Evolutionary conservation across 768 basidiomycete genomes (phyloP).

Genomic region (Glaciozyma martinii): DNA sequence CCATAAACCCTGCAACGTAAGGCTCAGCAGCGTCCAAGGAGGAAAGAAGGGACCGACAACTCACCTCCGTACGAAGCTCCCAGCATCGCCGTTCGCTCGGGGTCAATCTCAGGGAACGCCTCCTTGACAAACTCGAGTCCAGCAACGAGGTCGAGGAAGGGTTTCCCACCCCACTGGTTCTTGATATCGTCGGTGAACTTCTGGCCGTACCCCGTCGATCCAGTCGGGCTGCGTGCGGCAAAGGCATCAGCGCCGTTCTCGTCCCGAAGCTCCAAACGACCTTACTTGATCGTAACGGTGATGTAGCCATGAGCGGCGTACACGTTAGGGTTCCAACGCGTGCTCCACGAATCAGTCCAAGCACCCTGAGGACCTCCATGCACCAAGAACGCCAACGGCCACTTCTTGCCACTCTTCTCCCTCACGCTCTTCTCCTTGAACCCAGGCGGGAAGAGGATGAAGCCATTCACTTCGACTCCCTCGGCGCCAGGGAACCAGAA

Average conservation of each 20-base stretch:
- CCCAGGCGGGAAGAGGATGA: slow-evolving; percentile 69
- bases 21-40: not conserved
- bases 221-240: slow-evolving; percentile 56
- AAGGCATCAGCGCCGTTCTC: not conserved
- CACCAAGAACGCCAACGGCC: slow-evolving; percentile 60
- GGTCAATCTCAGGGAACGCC: slow-evolving; percentile 40
- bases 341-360: slow-evolving; percentile 88
- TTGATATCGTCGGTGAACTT: slow-evolving; percentile 39
- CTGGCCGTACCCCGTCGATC: slow-evolving; percentile 57
- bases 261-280: not conserved
- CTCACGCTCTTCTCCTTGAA: slow-evolving; percentile 47
- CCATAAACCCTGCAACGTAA: not conserved
- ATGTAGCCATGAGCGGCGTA: slow-evolving; percentile 87
- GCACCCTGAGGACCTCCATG: slow-evolving; percentile 48
- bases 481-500: slow-evolving; percentile 85
- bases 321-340: slow-evolving; percentile 69
- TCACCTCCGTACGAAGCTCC: slow-evolving; percentile 45
- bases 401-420: slow-evolving; percentile 45
- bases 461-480: slow-evolving; percentile 69
- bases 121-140: slow-evolving; percentile 38
- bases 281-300: slow-evolving; percentile 62
- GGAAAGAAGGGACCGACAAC: slow-evolving; percentile 33
- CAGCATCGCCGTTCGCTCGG: slow-evolving; percentile 45
- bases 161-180: slow-evolving; percentile 41
- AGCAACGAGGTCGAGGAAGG: slow-evolving; percentile 39